phyloP scores from a whole-genome alignment of 441 rosid species.

The Jatropha podagrica region DNA sequence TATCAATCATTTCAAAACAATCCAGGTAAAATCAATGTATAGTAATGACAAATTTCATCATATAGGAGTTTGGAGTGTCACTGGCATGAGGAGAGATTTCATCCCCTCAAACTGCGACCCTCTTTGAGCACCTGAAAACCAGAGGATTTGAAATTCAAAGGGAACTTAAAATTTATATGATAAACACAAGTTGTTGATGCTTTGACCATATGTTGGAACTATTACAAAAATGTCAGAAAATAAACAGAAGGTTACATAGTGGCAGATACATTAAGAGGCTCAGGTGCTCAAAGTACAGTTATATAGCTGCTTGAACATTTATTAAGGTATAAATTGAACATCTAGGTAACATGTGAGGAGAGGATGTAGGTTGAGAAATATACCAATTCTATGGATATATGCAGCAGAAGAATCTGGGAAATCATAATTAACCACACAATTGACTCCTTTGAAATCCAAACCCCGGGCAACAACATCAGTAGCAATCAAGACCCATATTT shows the following conservation, averaged over 20 bases:
- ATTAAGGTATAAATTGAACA: neutral
- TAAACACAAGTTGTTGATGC: neutral
- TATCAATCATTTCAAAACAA: neutral
- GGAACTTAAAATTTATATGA: neutral
- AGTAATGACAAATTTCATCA: neutral
- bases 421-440: conserved; percentile 82
- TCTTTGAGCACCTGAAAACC: neutral
- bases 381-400: conserved; percentile 96
- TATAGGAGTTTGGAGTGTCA: neutral
- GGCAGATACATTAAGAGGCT: no score
- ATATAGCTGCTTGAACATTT: neutral
- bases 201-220: neutral
- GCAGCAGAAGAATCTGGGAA: conserved; percentile 91
- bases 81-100: neutral
- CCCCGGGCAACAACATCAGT: conserved; percentile 97
- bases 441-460: conserved; percentile 97
- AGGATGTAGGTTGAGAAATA: conserved; percentile 13
- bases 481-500: conserved; percentile 94
- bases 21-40: no score
- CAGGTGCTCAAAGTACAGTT: neutral
- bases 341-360: neutral
- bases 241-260: neutral
- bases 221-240: neutral
- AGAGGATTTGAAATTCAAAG: neutral
- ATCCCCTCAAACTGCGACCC: neutral